Base-by-base conservation (phyloP, 352 stramenopile species). In the Globisporangium nunn region DNA sequence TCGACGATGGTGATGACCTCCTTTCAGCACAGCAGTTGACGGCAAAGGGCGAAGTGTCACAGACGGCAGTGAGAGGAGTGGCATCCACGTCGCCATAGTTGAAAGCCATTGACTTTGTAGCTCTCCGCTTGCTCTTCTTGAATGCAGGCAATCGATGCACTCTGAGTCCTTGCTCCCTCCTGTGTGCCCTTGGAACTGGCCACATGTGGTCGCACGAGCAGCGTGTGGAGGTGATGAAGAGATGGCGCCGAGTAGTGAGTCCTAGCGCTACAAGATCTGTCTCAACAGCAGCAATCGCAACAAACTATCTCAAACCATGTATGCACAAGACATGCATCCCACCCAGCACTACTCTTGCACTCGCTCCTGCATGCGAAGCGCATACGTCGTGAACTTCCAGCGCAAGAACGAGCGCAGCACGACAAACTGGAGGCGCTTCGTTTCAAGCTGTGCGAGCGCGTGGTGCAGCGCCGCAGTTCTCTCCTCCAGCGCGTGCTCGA, bases 321-420 rank as follows among this genome's bases (percentile, higher is more conserved):
- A 43, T 43, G 37, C 37, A 43, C 37, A 10, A 43, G 37, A 43
- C 37, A 48, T 48, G 43, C 43, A 48, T 48, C 29, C 43, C 43
- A 12, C 6, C n/a, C 15, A 23, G 1, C 44, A 11, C 18, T 14
- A 17, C 1, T 18, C 6, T 17, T n/a, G 29, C 6, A 10, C 15
- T 11, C 48, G 47, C 35, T 59, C 54, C 41, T 56, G 52, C 33
- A 63, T 43, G 1, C 60, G 59, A 2, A 67, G 51, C 30, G 54
- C 39, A 23, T 59, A 57, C 47, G 56, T 62, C 7, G 60, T 45
- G 58, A 63, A 66, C 50, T 75, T 78, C 72, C 72, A 81, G 46
- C 62, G 70, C 46, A 79, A 45, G 49, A 81, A 81, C 6, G 65
- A 64, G 46, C 66, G 65, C n/a, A 77, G 43, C 2, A 75, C 35